phyloP scores from a whole-genome alignment of 1,284 basidiomycete species.

The Thecaphora thlaspeos region DNA sequence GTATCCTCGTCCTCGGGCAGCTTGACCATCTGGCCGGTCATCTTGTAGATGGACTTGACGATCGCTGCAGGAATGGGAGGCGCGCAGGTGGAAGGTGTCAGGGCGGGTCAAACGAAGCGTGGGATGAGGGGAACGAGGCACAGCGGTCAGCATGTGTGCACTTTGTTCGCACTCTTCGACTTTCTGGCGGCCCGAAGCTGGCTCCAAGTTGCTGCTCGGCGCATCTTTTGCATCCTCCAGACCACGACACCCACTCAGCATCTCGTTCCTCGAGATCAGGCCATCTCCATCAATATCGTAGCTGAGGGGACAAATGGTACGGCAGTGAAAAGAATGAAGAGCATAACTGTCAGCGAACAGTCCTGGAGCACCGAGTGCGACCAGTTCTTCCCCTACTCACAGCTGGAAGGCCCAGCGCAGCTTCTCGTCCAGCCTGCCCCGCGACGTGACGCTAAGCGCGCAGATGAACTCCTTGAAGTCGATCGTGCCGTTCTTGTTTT shows the following conservation, averaged over 20 bases:
- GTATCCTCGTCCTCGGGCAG: slow-evolving; percentile 96
- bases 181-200: no score
- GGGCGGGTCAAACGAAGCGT: no score
- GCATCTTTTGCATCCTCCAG: no score
- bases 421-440: slow-evolving; percentile 94
- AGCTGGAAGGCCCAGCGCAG: slow-evolving; percentile 99
- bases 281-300: slow-evolving; percentile 86
- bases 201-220: no score
- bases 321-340: no score
- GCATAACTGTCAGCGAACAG: no score
- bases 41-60: slow-evolving; percentile 56
- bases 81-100: no score
- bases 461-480: slow-evolving; percentile 83
- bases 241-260: slow-evolving; percentile 66
- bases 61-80: slow-evolving; percentile 49
- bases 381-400: not conserved
- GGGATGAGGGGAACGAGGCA: no score
- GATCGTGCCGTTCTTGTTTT: slow-evolving; percentile 56
- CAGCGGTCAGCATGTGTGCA: no score
- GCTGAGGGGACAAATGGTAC: no score
- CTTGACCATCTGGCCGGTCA: slow-evolving; percentile 90
- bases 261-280: slow-evolving; percentile 69
- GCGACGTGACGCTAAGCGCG: slow-evolving; percentile 88
- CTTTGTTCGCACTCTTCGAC: no score
- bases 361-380: no score